These are phyloP conservation scores for Calamus simplicifolius DNA, from an alignment of 176 grass and related monocot species.

Conservation along the genomic window DNA sequence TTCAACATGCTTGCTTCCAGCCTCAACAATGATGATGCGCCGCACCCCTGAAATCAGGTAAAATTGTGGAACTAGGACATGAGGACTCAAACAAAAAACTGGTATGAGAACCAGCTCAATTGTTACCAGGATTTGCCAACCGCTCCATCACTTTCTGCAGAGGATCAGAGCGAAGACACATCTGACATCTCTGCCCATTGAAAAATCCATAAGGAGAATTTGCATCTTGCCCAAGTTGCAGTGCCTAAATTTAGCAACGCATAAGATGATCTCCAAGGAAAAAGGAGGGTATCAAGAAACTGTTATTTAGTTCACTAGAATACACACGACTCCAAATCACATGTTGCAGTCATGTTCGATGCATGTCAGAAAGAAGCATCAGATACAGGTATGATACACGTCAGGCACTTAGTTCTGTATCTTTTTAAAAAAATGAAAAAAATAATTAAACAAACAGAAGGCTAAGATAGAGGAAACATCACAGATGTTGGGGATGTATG, in stretches of 20 bases:
- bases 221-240: slow-evolving; percentile 87
- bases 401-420: no score
- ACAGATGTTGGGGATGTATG: no score
- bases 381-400: no score
- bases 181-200: slow-evolving; percentile 90
- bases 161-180: slow-evolving; percentile 91
- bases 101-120: background rate
- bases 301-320: no score
- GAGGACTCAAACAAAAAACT: background rate
- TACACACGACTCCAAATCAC: no score
- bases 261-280: no score
- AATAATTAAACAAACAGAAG: no score
- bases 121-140: slow-evolving; percentile 81
- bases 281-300: no score
- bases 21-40: slow-evolving; percentile 92
- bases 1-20: slow-evolving; percentile 94
- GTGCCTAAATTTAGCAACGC: slow-evolving; percentile 39
- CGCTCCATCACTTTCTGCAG: slow-evolving; percentile 97
- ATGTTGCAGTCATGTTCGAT: no score
- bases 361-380: no score
- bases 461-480: no score
- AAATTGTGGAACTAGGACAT: background rate
- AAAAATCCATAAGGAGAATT: slow-evolving; percentile 63
- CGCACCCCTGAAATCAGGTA: slow-evolving; percentile 55
- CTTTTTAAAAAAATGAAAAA: no score